Evolutionary conservation across 768 basidiomycete genomes (phyloP), one percentile per base, ranked within the genome.

Genomic region (Trametopsis cervina): DNA sequence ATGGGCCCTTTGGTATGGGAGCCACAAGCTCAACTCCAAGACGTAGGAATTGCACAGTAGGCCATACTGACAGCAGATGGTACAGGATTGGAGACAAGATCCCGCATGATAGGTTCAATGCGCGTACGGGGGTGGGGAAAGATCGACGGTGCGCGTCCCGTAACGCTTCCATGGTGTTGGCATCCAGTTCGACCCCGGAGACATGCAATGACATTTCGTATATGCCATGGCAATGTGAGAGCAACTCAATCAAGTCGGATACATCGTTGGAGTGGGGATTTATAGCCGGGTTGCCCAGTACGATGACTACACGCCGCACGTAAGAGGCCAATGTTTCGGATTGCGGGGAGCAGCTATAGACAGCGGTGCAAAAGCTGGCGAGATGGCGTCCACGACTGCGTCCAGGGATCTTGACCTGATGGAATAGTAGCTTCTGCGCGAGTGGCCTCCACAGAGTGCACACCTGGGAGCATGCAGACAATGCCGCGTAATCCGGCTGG

Each of bases 51-150:
- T 54, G 60, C 46, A 74, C 51, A 17, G 51, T 57, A 0, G 68
- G 66, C 61, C 71, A 69, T 33, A 71, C 60, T 0, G 52, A 54
- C 17, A 75, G 57, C 0, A 76, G 58, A 42, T 74, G 67, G 43
- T 70, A 76, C 4, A 73, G 52, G 18, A 73, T 58, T 13, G 71
- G 70, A 4, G 73, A 72, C 55, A 73, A 70, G 1, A 70, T 58
- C 38, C 70, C 68, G 46, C 66, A 71, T 0, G 50, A 38, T 20
- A 75, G 47, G 24, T 53, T 57, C 42, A 73, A 54, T 0, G 70
- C 63, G 20, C 67, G 62, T 42, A 72, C 56, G 17, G 51, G 43
- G 29, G 53, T 53, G 0, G 63, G 59, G 2, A 46, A 46, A 13
- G 55, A 35, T 15, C 54, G 47, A 4, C 35, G 20, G 5, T 49